Conservation (phyloP, 129 eudicot genomes). For the Lactuca saligna region DNA sequence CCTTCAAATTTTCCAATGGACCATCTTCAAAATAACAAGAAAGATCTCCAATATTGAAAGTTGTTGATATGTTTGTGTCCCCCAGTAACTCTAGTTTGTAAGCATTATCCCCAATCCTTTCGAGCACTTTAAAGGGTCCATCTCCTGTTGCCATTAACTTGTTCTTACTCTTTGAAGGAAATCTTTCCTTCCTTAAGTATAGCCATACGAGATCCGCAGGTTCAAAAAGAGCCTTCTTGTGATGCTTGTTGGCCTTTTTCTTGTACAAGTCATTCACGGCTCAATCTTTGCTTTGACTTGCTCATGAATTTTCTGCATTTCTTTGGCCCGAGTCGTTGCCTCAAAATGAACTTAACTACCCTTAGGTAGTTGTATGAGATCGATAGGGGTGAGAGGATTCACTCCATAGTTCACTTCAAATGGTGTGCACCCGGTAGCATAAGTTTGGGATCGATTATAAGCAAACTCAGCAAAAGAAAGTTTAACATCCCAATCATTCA, state of each 20-base stretch:
- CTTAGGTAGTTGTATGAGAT: background rate
- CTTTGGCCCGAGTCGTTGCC: background rate
- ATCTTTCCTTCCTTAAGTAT: slow-evolving; percentile 9
- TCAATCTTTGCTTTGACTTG: no score
- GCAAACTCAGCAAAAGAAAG: no score
- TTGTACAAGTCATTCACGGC: background rate
- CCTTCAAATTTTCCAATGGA: no score
- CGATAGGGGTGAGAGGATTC: slow-evolving; percentile 2
- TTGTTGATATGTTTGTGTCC: background rate
- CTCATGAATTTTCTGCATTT: no score
- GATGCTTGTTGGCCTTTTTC: background rate
- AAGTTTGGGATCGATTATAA: no score
- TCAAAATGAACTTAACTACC: background rate
- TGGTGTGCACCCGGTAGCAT: background rate
- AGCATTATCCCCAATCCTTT: background rate
- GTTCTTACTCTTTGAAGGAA: background rate
- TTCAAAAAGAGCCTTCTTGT: background rate
- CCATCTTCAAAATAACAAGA: no score
- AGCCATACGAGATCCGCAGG: slow-evolving; percentile 9
- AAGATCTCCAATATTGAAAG: background rate
- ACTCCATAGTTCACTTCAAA: slow-evolving; percentile 20
- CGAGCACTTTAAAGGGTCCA: background rate
- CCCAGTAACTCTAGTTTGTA: background rate
- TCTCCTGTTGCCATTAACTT: slow-evolving; percentile 1
- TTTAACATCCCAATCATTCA: no score